Evolutionary conservation across 352 stramenopile species (phyloP), one percentile per base, ranked within the genome.

Genomic region (Phytophthora ohioensis): DNA sequence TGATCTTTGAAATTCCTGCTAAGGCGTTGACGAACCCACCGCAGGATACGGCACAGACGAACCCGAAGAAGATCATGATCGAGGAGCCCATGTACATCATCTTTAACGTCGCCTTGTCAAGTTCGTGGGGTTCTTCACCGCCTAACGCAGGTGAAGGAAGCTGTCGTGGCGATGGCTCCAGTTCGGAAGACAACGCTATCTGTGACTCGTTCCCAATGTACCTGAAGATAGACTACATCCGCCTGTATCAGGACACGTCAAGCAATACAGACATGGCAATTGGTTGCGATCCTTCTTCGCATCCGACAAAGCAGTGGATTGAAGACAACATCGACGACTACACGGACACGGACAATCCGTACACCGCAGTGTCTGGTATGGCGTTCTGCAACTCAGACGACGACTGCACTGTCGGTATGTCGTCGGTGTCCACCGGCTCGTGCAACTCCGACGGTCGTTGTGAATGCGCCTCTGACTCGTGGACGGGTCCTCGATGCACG

Each of bases 81-180:
- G 86, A 94, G 38, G 96, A 99, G 70, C 96, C 96, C 0, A 97
- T 97, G 84, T 98, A 98, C 73, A 69, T 98, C 57, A 86, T 99
- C 38, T 85, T 99, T 60, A 99, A 98, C 81, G 97, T 96, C 10
- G 95, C 95, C 2, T 73, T 99, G 17, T 97, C 91, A 9, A 87
- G 73, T 11, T 87, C 90, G 7, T 98, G 94, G 95, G 81, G 83
- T 7, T 70, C 85, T 3, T 79, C 30, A 9, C 85, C 85, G 3
- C 83, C 85, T 3, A 90, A 93, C 60, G 21, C 83, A 2, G 83
- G 78, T 0, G 30, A 30, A 57, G 79, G 43, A 41, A 58, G 69
- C 0, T 93, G 85, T 30, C 67, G 67, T 8, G 82, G 80, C 4
- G 71, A 83, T n/a, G 80, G 78, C 8, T 76, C 51, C 0, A 70